Evolutionary conservation across 108 stramenopile genomes (phyloP).

Genomic region (Schizochytrium sp.): DNA sequence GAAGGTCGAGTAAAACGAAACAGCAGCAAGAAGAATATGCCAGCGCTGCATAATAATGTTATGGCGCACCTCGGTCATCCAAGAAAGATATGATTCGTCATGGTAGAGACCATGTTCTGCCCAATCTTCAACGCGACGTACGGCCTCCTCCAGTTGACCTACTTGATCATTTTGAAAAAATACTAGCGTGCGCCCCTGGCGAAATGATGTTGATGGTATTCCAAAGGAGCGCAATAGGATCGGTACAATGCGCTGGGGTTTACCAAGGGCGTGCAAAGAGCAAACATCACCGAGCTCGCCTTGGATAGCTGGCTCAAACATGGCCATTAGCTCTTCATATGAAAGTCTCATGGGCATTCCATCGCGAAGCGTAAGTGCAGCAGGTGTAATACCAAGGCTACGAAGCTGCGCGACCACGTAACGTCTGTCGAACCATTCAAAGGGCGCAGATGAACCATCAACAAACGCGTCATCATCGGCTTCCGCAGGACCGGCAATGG

Average conservation of each 20-base stretch:
- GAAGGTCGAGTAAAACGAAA: neutral
- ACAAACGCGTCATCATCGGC: neutral
- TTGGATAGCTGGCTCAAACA: slow-evolving; percentile 61
- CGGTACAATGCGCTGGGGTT: slow-evolving; percentile 54
- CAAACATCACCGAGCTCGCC: slow-evolving; percentile 66
- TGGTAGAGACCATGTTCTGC: neutral
- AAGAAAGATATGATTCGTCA: neutral
- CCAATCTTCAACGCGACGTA: slow-evolving; percentile 26
- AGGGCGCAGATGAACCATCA: slow-evolving; percentile 16
- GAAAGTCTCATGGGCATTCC: slow-evolving; percentile 71
- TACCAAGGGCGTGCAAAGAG: slow-evolving; percentile 65
- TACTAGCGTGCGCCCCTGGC: slow-evolving; percentile 68
- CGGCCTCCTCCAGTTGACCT: neutral
- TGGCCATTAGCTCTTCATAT: slow-evolving; percentile 67
- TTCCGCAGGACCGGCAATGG: too few relatives aligned
- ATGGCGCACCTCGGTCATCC: neutral
- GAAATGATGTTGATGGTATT: slow-evolving; percentile 64
- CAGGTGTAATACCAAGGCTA: slow-evolving; percentile 69
- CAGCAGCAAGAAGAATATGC: neutral
- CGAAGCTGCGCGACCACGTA: slow-evolving; percentile 71
- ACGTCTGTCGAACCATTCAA: slow-evolving; percentile 44
- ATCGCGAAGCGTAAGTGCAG: slow-evolving; percentile 72
- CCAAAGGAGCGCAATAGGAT: slow-evolving; percentile 69
- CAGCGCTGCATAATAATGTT: slow-evolving; percentile 17
- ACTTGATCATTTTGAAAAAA: slow-evolving; percentile 64